A percentile compares a stretch with the other conserved stretches of the same genome.
These are phyloP conservation scores for Starmerella gropengiesseri DNA, from an alignment of 805 yeast genomes.

Conservation along the genomic window DNA sequence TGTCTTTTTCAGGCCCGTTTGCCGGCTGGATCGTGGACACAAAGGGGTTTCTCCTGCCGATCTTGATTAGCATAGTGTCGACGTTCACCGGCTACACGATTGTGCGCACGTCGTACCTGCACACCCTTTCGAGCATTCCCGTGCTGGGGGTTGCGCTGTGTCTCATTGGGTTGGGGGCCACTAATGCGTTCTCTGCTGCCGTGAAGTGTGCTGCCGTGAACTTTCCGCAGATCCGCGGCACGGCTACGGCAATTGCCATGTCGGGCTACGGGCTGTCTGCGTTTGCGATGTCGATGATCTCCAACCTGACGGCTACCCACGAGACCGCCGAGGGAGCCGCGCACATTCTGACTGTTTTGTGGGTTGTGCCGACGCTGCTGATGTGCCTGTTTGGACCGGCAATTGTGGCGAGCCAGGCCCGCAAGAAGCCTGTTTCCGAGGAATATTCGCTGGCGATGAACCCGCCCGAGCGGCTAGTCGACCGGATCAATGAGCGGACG, in stretches of 20 bases:
- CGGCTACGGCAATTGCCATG: conserved; percentile 66
- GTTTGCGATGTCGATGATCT: conserved; percentile 48
- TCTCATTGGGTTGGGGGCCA: conserved; percentile 57
- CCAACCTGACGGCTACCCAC: conserved; percentile 37
- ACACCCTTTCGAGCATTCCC: conserved; percentile 30
- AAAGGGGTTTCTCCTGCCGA: conserved; percentile 46
- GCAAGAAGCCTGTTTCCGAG: conserved; percentile 7
- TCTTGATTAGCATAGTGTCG: conserved; percentile 40
- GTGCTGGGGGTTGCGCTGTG: conserved; percentile 39
- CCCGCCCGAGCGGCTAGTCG: conserved; percentile 13
- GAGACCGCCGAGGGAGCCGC: background rate
- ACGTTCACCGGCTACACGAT: conserved; percentile 48
- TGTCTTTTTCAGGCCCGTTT: conserved; percentile 54
- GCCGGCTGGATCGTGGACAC: conserved; percentile 57
- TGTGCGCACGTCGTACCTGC: conserved; percentile 41
- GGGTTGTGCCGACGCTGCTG: conserved; percentile 40
- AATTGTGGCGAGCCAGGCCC: conserved; percentile 16
- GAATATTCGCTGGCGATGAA: conserved; percentile 11
- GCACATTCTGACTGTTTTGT: conserved; percentile 38
- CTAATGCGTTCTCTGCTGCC: conserved; percentile 51
- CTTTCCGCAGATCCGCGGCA: conserved; percentile 57
- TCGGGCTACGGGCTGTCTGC: conserved; percentile 70
- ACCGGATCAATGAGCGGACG: conserved; percentile 16
- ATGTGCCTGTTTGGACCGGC: conserved; percentile 29
- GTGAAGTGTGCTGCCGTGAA: conserved; percentile 64